These are phyloP conservation scores for Ocimum tenuiflorum DNA, from an alignment of 257 asterid species.

Conservation along the genomic window DNA sequence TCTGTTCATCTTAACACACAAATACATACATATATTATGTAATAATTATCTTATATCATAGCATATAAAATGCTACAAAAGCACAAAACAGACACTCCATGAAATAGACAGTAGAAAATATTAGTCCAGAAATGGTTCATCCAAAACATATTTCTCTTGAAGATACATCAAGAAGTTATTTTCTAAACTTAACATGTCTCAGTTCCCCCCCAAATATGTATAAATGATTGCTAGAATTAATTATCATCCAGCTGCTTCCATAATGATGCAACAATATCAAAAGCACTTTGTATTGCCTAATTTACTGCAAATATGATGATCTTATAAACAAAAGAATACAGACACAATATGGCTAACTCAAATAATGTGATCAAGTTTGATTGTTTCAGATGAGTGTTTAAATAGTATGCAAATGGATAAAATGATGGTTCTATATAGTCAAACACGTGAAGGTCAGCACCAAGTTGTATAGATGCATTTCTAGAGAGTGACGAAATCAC, in stretches of 20 bases:
- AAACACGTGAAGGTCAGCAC: not conserved
- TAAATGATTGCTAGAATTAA: not conserved
- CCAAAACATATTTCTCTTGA: not conserved
- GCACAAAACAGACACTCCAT: not conserved
- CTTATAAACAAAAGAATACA: not conserved
- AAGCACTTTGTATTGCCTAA: not conserved
- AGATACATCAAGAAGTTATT: not conserved
- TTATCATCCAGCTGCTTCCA: not conserved
- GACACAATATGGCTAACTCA: not conserved
- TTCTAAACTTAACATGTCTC: not conserved
- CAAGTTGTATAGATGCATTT: not conserved
- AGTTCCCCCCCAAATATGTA: not conserved
- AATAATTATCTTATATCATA: constrained; percentile 1
- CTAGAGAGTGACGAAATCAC: constrained; percentile 3
- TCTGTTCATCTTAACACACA: not conserved
- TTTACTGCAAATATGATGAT: not conserved
- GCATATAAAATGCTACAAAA: not conserved
- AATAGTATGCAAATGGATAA: not conserved
- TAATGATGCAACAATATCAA: not conserved
- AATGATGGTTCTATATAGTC: not conserved
- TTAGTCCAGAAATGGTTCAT: not conserved
- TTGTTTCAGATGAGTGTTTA: not conserved
- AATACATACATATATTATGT: too few species aligned
- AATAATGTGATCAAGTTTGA: not conserved
- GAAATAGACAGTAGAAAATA: not conserved